Base-by-base conservation (phyloP, 1,139 yeast species). In the Blastobotrys serpentis region DNA sequence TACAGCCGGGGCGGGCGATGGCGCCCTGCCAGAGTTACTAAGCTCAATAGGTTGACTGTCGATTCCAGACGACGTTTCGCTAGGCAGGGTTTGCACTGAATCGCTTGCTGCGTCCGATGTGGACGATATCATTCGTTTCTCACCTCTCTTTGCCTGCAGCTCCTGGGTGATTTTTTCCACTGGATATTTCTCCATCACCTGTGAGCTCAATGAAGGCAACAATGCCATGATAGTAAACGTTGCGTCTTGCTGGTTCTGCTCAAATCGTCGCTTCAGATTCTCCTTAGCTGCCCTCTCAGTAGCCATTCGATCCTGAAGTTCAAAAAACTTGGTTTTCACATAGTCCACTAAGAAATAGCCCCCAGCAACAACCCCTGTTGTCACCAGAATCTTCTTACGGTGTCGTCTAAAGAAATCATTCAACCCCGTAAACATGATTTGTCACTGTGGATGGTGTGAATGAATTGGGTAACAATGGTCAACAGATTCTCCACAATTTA, bases 231-330 rank as follows among this genome's bases (percentile, higher is more conserved):
- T 80, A 0, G 98, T 90, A 68, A 82, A 82, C 49, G 86, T 77
- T 44, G 96, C 87, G 68, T 92, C 98, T 59, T 84, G 84, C 63
- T 90, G 98, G 17, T 96, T 92, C 70, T 89, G 97, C 47, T 85
- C 81, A 62, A 89, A 92, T 53, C 96, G 71, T 14, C 73, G 61
- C 44, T 71, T 69, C 41, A 72, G 60, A 51, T 86, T 95, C 61
- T 87, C 96, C 59, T 84, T 81, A 46, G 89, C 84, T 52, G 84
- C 79, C 50, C 84, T 78, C 67, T 88, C 95, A 58, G 86, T 86
- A 51, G 79, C 76, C 51, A 88, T 69, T 43, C 83, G 74, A 56
- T 82, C 79, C 63, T 84, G 90, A 57, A 84, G 77, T 63, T 83
- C 82, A 47, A 76, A 70, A 55, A 87, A 71, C 65, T 82, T 81